These are phyloP conservation scores for Lactuca saligna DNA, from an alignment of 129 eudicot species.

Conservation along the genomic window DNA sequence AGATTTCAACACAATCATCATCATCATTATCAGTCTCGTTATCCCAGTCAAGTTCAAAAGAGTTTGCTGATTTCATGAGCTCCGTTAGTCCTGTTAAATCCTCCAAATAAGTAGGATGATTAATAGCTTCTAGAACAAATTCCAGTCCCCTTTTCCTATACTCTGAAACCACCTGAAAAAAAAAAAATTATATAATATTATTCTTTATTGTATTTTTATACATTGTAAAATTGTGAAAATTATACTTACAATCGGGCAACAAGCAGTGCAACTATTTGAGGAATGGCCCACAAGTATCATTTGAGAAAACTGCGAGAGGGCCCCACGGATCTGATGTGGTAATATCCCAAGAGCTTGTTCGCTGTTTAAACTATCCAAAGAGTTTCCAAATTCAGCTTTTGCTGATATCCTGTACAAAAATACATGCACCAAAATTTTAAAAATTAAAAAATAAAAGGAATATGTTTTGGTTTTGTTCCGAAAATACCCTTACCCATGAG, in stretches of 20 bases:
- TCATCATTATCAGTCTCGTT: conserved; percentile 57
- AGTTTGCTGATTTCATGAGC: conserved; percentile 72
- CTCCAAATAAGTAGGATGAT: conserved; percentile 92
- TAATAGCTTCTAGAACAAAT: conserved; percentile 76
- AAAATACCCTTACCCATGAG: conserved; percentile 53
- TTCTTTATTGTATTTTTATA: neutral
- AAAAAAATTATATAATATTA: no score
- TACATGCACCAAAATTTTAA: neutral
- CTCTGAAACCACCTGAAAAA: conserved; percentile 74
- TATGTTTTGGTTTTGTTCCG: neutral
- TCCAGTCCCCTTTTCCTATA: conserved; percentile 66
- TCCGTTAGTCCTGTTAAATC: conserved; percentile 95
- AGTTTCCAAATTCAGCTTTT: conserved; percentile 68
- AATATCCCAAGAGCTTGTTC: conserved; percentile 94
- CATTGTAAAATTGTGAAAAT: neutral
- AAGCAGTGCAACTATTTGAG: conserved; percentile 87
- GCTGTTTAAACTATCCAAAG: conserved; percentile 40
- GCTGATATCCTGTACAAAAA: conserved; percentile 60
- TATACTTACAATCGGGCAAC: conserved; percentile 69
- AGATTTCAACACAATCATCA: conserved; percentile 72
- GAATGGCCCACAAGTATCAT: conserved; percentile 93
- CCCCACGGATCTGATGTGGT: conserved; percentile 90
- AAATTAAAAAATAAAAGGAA: neutral
- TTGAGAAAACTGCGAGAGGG: conserved; percentile 85
- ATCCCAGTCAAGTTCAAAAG: conserved; percentile 79